Base-by-base conservation (phyloP, 306 rosid genomes). In the Delonix regia region DNA sequence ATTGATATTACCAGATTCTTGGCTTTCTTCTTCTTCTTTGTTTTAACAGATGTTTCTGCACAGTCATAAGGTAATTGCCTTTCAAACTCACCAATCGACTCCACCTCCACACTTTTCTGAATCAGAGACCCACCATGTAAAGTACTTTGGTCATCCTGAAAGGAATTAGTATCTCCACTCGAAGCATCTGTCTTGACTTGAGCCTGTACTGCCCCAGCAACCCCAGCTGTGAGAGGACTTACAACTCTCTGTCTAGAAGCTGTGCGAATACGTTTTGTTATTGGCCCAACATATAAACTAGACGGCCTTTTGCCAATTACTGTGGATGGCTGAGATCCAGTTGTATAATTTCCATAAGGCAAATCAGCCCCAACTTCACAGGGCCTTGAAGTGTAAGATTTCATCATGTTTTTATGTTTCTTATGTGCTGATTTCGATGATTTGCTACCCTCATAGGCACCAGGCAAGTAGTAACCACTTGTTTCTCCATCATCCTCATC, bases 121-220 rank as follows among this genome's bases (percentile, higher is more conserved):
- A 90, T 85, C 77, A 85, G 99, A 9, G 93, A 84, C 38, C 97
- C 94, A 19, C 87, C 90, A 69, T 89, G 88, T 78, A 91, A 83
- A 73, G 94, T 88, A 86, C 92, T 91, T 85, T 93, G 97, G 83
- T 96, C 99, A 81, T 96, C 99, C 83, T 90, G 99, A 86, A 89
- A 93, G 80, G 99, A 96, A 86, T 87, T 93, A 33, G 99, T 91
- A 84, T 96, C 99, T 51, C 99, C 99, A 73, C 99, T 96, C 24
- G 98, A 96, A 87, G 97, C 99, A 80, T 96, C 99, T 56, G 94
- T 85, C 88, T 89, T 96, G 68, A 83, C 85, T 84, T 83, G 97
- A 84, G 88, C 83, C 77, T 89, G 94, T 53, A 73, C 39, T 73
- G 83, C 81, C 81, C 90, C 94, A 77, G 86, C 51, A 83, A 83